Base-by-base conservation (phyloP, 768 basidiomycete genomes). In the Psilocybe subaeruginosa region DNA sequence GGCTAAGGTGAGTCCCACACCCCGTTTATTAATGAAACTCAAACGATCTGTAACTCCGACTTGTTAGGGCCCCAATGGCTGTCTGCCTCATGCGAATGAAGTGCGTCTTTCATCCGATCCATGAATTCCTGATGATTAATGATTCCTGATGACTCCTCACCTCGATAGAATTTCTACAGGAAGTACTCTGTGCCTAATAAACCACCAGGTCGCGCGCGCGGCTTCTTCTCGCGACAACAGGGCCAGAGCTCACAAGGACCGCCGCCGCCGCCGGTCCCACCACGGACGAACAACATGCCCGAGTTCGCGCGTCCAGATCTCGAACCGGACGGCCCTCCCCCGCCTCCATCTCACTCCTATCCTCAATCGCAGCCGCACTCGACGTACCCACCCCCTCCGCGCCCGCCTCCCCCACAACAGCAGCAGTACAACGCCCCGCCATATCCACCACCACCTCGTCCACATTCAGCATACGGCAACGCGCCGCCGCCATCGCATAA, bases 231-330 rank as follows among this genome's bases (percentile, higher is more conserved):
- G 19, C 79, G 83, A 27, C 64, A 57, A n/a, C 56, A 74, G 30
- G 74, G 71, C 63, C 74, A 66, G 68, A 74, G 58, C 53, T 61
- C 67, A 35, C 62, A 49, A 53, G 61, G 52, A 54, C 65, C 71
- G 14, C 65, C 70, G 16, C 71, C 74, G 9, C 71, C 74, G 9
- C 75, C 78, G n/a, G 74, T 72, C 8, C 80, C 76, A 7, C 73
- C 73, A 8, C 70, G 78, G 6, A 66, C 60, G 11, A 35, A 70
- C 45, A 60, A 73, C 33, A 68, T 60, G 9, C 74, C 72, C 12
- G 70, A 76, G 56, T 88, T 89, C 61, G 73, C 88, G n/a, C 78
- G 89, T 51, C 89, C 88, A 12, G 88, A 90, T 68, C 80, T 89
- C 12, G 82, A 78, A 43, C 81, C 85, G 3, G 83, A 83, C 60